Evolutionary conservation across 495 filamentous ascomycete species (phyloP).

Genomic region (Neurospora terricola): DNA sequence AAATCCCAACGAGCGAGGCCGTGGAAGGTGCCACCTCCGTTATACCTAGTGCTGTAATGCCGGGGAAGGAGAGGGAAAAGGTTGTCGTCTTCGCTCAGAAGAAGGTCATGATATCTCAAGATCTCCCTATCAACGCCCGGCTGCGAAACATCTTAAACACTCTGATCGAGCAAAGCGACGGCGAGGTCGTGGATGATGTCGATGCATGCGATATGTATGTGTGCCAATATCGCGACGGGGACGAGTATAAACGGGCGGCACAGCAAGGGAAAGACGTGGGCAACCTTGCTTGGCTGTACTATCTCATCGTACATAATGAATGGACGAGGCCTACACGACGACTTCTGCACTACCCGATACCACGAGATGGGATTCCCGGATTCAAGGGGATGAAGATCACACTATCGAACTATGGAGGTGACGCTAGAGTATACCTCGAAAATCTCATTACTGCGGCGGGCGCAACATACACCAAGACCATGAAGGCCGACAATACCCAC

Average conservation of each 20-base stretch:
- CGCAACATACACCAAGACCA: constrained; percentile 79
- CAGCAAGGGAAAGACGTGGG: constrained; percentile 71
- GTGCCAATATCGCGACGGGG: constrained; percentile 76
- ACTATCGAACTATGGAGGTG: constrained; percentile 90
- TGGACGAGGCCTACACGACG: constrained; percentile 76
- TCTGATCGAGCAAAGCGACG: constrained; percentile 59
- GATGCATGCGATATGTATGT: constrained; percentile 70
- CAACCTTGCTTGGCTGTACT: constrained; percentile 87
- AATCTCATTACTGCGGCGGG: constrained; percentile 78
- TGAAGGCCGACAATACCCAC: constrained; percentile 92
- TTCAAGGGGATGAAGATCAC: constrained; percentile 71
- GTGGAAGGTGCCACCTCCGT: constrained; percentile 67
- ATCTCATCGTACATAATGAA: constrained; percentile 75
- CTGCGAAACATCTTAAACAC: constrained; percentile 56
- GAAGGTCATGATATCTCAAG: constrained; percentile 55
- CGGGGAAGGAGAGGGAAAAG: constrained; percentile 17
- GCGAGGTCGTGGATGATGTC: constrained; percentile 54
- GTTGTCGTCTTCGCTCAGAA: constrained; percentile 57
- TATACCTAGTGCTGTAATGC: constrained; percentile 39
- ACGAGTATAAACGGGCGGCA: constrained; percentile 67
- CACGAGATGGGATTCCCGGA: constrained; percentile 62
- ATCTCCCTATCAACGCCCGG: constrained; percentile 58
- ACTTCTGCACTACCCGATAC: constrained; percentile 82
- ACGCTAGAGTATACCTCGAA: constrained; percentile 87
- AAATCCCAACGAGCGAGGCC: constrained; percentile 44